Conservation (phyloP, 495 filamentous ascomycete species). For the Cairneyella variabilis region DNA sequence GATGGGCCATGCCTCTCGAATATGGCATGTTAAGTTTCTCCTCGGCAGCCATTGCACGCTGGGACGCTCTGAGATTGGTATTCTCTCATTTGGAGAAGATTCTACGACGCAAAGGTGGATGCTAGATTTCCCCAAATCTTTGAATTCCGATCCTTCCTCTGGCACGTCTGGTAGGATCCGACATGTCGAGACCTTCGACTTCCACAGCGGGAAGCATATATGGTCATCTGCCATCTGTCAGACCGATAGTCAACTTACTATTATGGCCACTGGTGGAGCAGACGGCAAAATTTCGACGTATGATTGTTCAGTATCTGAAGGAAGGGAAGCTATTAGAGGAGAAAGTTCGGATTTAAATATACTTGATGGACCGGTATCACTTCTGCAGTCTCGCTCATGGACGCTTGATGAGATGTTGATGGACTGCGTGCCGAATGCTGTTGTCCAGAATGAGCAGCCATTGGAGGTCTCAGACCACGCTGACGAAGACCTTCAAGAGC, state of each 20-base stretch:
- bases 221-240: conserved; percentile 64
- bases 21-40: conserved; percentile 79
- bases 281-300: conserved; percentile 53
- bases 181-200: conserved; percentile 48
- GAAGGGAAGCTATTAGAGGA: too few relatives aligned
- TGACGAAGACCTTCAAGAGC: too few relatives aligned
- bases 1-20: conserved; percentile 84
- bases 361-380: too few relatives aligned
- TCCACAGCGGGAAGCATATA: conserved; percentile 86
- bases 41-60: conserved; percentile 22
- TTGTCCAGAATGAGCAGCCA: not conserved
- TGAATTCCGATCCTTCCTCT: not conserved
- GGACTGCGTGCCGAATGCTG: not conserved
- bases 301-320: not conserved
- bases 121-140: conserved; percentile 31
- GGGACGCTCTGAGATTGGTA: conserved; percentile 27
- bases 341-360: too few relatives aligned
- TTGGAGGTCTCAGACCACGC: too few relatives aligned
- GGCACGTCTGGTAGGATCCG: conserved; percentile 33
- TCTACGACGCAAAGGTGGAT: conserved; percentile 67
- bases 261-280: conserved; percentile 79
- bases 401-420: not conserved
- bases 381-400: not conserved
- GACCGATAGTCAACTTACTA: conserved; percentile 22
- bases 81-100: conserved; percentile 81